These are phyloP conservation scores for Fusarium devonianum DNA, from an alignment of 2,329 filamentous ascomycete genomes.

Conservation along the genomic window DNA sequence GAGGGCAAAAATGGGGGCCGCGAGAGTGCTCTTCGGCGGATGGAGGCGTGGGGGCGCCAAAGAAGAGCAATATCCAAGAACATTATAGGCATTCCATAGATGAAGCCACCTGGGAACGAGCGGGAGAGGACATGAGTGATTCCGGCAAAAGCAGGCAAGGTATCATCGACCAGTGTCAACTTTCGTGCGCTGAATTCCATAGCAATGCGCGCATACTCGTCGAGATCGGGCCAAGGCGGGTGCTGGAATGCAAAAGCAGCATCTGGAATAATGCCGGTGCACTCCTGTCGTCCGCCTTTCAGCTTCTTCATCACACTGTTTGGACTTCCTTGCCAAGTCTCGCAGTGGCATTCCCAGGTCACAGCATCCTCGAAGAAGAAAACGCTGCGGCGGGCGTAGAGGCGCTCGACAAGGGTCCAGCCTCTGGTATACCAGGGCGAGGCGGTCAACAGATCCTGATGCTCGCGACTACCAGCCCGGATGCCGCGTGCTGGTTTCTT, in stretches of 20 bases:
- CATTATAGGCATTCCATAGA: constrained; percentile 56
- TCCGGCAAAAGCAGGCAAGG: constrained; percentile 52
- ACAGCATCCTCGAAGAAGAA: constrained; percentile 54
- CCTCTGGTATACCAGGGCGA: constrained; percentile 51
- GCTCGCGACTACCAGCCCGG: constrained; percentile 40
- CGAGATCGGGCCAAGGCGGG: constrained; percentile 54
- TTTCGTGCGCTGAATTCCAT: constrained; percentile 53
- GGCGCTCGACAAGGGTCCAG: constrained; percentile 54
- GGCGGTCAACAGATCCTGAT: constrained; percentile 49
- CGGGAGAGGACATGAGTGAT: constrained; percentile 53
- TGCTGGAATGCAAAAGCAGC: constrained; percentile 51
- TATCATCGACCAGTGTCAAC: constrained; percentile 52
- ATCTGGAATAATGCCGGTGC: constrained; percentile 43
- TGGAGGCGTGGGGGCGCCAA: constrained; percentile 54
- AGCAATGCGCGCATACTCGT: constrained; percentile 54
- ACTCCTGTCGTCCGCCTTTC: constrained; percentile 45
- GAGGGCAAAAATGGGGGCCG: constrained; percentile 51
- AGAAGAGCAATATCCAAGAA: constrained; percentile 55
- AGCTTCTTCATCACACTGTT: constrained; percentile 44
- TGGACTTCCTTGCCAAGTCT: constrained; percentile 50
- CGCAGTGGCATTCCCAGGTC: constrained; percentile 57
- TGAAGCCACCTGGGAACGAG: constrained; percentile 52
- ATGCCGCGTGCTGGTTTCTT: constrained; percentile 41
- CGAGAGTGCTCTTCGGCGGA: constrained; percentile 49
- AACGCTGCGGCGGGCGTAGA: constrained; percentile 53